Conservation (phyloP, 768 basidiomycete genomes). For the Pleurotus tuber-regium region DNA sequence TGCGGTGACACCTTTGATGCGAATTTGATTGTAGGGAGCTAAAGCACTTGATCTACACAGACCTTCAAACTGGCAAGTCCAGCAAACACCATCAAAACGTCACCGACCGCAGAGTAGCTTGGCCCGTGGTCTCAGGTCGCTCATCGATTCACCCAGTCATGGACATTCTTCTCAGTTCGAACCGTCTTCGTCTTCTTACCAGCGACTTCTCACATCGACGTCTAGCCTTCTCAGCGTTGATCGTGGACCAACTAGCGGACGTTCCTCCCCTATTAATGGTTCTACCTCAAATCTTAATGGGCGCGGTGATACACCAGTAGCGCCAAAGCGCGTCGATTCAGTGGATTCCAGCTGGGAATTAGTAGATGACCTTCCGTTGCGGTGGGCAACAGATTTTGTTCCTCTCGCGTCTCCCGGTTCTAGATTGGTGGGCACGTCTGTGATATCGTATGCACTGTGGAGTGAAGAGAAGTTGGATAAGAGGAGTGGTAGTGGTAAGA, state of each 20-base stretch:
- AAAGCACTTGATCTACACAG: conserved; percentile 60
- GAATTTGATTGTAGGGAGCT: conserved; percentile 38
- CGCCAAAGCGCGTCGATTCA: conserved; percentile 16
- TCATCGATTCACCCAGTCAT: conserved; percentile 36
- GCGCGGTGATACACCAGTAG: neutral
- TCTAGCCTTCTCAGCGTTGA: conserved; percentile 11
- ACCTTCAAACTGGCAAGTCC: conserved; percentile 48
- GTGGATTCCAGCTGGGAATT: conserved; percentile 68
- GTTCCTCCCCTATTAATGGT: conserved; percentile 1
- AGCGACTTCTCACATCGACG: conserved; percentile 28
- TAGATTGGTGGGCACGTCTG: conserved; percentile 53
- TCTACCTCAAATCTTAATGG: neutral
- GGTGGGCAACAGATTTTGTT: conserved; percentile 88
- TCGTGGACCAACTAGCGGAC: neutral
- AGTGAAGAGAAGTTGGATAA: conserved; percentile 49
- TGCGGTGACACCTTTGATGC: neutral
- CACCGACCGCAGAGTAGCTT: conserved; percentile 57
- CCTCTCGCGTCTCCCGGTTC: conserved; percentile 71
- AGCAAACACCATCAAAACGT: conserved; percentile 45
- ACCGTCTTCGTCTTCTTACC: conserved; percentile 28
- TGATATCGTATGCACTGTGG: conserved; percentile 70
- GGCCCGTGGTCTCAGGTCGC: conserved; percentile 55
- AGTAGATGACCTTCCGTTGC: conserved; percentile 67
- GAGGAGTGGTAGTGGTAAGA: conserved; percentile 15
- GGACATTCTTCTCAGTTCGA: conserved; percentile 18